Evolutionary conservation across 495 filamentous ascomycete species (phyloP).

Genomic region (Amniculicola lignicola): DNA sequence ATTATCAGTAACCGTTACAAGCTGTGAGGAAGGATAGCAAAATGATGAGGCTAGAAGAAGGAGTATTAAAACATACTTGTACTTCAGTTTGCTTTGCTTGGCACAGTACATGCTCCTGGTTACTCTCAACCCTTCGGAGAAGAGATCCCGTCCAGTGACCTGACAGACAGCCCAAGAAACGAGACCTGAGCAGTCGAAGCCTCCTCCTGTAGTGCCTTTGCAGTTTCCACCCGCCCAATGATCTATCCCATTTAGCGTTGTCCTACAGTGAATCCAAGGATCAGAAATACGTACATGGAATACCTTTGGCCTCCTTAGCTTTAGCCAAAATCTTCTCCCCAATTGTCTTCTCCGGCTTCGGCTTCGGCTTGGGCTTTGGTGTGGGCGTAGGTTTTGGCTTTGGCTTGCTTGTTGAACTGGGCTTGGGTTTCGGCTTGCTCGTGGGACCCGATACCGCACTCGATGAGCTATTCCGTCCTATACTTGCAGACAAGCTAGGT

Average conservation of each 20-base stretch:
- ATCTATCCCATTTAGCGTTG: background rate
- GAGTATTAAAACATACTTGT: constrained; percentile 17
- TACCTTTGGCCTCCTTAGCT: constrained; percentile 19
- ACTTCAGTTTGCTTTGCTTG: constrained; percentile 21
- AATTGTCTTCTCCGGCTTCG: background rate
- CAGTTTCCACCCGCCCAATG: constrained; percentile 38
- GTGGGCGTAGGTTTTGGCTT: background rate
- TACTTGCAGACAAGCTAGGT: no score
- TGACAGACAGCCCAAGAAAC: constrained; percentile 38
- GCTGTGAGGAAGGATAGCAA: no score
- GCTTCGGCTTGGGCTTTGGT: constrained; percentile 9
- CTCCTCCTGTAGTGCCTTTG: constrained; percentile 33
- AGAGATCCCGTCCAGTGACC: constrained; percentile 34
- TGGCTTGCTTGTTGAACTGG: background rate
- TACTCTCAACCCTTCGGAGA: constrained; percentile 29
- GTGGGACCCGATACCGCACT: no score
- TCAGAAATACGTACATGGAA: constrained; percentile 13
- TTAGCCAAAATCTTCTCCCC: constrained; percentile 30
- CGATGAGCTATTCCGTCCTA: no score
- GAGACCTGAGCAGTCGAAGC: constrained; percentile 39
- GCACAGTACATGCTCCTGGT: constrained; percentile 37
- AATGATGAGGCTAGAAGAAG: background rate
- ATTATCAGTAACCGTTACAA: no score
- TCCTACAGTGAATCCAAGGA: background rate
- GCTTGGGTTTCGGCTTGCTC: background rate